Evolutionary conservation across 129 eudicot species (phyloP).

Genomic region (Artemisia tridentata): DNA sequence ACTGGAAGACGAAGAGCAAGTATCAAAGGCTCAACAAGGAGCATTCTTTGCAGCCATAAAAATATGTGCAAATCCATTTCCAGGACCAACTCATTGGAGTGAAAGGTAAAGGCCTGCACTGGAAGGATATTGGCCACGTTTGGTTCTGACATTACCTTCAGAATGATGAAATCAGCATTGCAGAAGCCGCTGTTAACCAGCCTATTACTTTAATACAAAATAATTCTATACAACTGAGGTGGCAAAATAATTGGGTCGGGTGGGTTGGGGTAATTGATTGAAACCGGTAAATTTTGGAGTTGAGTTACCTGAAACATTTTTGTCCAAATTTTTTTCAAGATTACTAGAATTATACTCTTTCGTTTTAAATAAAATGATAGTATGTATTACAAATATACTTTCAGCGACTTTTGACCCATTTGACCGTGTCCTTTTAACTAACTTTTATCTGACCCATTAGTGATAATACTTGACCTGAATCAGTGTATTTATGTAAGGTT

Average conservation of each 20-base stretch:
- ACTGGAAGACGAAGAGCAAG: constrained; percentile 73
- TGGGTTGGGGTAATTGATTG: too few relatives aligned
- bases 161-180: constrained; percentile 17
- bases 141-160: constrained; percentile 64
- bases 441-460: too few relatives aligned
- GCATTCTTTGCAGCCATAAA: constrained; percentile 96
- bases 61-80: constrained; percentile 83
- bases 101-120: constrained; percentile 95
- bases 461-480: too few relatives aligned
- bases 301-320: too few relatives aligned
- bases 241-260: too few relatives aligned
- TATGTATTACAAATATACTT: too few relatives aligned
- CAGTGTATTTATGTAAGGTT: too few relatives aligned
- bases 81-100: constrained; percentile 97
- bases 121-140: constrained; percentile 84
- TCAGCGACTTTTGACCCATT: constrained; percentile 83
- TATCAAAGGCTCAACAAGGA: constrained; percentile 89
- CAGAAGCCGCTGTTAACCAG: too few relatives aligned
- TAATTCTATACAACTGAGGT: not conserved
- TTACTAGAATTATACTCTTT: too few relatives aligned
- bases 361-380: too few relatives aligned
- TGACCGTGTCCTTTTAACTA: constrained; percentile 56
- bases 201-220: not conserved
- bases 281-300: too few relatives aligned
- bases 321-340: too few relatives aligned